Evolutionary conservation across 2,329 filamentous ascomycete genomes (phyloP).

Genomic region (Verticillium dahliae): DNA sequence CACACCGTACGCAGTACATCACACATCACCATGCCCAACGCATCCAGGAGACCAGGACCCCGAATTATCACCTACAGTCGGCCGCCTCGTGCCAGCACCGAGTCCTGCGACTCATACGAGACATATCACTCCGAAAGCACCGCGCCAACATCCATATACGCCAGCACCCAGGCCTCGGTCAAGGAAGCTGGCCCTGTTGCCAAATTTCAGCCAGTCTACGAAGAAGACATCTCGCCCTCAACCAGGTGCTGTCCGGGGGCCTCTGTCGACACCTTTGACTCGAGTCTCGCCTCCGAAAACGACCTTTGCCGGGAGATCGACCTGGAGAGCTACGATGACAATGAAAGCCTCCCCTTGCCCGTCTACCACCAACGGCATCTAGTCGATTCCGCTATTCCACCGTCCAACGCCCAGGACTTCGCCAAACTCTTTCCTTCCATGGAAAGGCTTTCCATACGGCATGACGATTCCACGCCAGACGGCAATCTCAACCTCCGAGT

Average conservation of each 20-base stretch:
- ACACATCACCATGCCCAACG: conserved; percentile 20
- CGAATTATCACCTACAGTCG: background rate
- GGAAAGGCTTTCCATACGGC: conserved; percentile 72
- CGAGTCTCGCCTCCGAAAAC: conserved; percentile 58
- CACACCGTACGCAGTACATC: background rate
- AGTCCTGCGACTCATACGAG: conserved; percentile 32
- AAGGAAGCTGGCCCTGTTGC: conserved; percentile 15
- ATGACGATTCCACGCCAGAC: conserved; percentile 84
- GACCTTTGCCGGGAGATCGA: conserved; percentile 28
- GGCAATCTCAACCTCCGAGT: conserved; percentile 96
- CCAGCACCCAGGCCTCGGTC: conserved; percentile 31
- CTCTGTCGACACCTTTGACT: conserved; percentile 76
- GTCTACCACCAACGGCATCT: conserved; percentile 51
- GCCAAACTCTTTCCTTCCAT: conserved; percentile 79
- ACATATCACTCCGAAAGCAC: conserved; percentile 41
- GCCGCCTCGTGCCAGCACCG: conserved; percentile 34
- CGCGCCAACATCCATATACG: conserved; percentile 37
- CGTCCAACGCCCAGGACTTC: conserved; percentile 78
- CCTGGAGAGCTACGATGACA: conserved; percentile 19
- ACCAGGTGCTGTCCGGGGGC: conserved; percentile 42
- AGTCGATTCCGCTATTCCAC: conserved; percentile 59
- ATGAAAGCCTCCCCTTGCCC: conserved; percentile 46
- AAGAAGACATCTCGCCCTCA: conserved; percentile 30
- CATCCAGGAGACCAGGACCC: conserved; percentile 20
- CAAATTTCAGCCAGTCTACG: conserved; percentile 13